phyloP scores from a whole-genome alignment of 2,329 filamentous ascomycete species.

The Fusarium piperis region DNA sequence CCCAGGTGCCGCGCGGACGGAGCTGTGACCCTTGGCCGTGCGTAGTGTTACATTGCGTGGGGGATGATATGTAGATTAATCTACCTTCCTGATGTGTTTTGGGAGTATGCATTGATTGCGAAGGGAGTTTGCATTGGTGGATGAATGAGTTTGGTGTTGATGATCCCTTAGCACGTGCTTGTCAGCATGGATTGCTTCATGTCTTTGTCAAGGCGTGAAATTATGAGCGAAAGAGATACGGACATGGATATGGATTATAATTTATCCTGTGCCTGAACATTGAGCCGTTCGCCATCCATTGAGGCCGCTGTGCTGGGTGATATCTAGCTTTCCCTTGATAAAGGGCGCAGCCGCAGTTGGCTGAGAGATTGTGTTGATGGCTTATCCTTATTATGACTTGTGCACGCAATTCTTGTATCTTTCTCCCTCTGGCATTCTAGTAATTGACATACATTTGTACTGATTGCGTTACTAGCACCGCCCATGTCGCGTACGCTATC shows the following conservation, averaged over 20 bases:
- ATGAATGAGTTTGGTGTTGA: background rate
- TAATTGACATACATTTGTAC: background rate
- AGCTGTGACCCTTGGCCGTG: background rate
- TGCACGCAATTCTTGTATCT: too few species aligned
- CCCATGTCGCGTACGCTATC: slow-evolving; percentile 5
- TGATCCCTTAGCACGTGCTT: slow-evolving; percentile 11
- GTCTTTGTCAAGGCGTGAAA: background rate
- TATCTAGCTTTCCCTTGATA: background rate
- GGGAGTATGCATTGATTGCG: background rate
- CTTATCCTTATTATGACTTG: too few species aligned
- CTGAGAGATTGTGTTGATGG: background rate
- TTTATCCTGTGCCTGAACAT: background rate
- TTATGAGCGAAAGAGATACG: background rate
- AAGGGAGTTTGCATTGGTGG: background rate
- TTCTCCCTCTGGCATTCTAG: background rate
- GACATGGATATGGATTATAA: background rate
- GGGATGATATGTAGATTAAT: background rate
- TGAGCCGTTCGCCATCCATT: background rate
- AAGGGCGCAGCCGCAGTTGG: background rate
- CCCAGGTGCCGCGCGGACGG: background rate
- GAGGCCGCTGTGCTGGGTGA: background rate
- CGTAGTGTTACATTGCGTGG: background rate
- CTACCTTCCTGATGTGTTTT: background rate
- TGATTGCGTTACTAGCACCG: background rate
- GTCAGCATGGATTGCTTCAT: slow-evolving; percentile 6